Evolutionary conservation across 805 yeast genomes (phyloP), one percentile per base, ranked within the genome.

Genomic region (Pichia scutulata): DNA sequence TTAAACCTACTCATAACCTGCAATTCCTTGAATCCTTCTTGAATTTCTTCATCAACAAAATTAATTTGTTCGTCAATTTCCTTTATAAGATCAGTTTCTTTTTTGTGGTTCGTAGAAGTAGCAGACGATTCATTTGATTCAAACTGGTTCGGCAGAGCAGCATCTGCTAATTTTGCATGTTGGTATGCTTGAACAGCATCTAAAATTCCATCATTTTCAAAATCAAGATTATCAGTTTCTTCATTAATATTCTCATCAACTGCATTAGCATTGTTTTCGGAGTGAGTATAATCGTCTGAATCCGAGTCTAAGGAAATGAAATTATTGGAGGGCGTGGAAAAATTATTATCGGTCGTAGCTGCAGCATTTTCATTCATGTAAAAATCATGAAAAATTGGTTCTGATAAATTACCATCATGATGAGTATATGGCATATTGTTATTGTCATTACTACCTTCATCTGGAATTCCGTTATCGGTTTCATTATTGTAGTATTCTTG

Each of bases 211-310:
- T 22, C 39, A n/a, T 19, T 18, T 2, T 40, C n/a, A 9, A 16
- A 13, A 9, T 40, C 7, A 8, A 12, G 16, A 25, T 46, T 19
- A 3, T 47, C 45, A 9, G n/a, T 23, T 14, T 19, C 14, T 9
- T 36, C 39, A 36, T 10, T n/a, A 13, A 18, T 3, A 18, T 28
- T 23, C 5, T 16, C 30, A 13, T 36, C 48, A 18, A 39, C 21
- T 7, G 14, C 7, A 41, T 49, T 56, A 22, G 50, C 51, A 9
- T 42, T 49, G 8, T 21, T 51, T 23, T 47, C 53, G 12, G 52
- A 52, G 13, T 53, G 4, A 40, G 9, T 30, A 40, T 39, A 48
- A 16, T 39, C 39, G 7, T 49, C 51, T 6, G 51, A 49, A 2
- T 45, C 52, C 14, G 49, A 50, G 30, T 45, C 49, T 30, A 50